Percentiles rank a stretch among this genome's conserved stretches.
phyloP scores from a whole-genome alignment of 176 grass and related monocot genomes.

The Aegilops tauschii region DNA sequence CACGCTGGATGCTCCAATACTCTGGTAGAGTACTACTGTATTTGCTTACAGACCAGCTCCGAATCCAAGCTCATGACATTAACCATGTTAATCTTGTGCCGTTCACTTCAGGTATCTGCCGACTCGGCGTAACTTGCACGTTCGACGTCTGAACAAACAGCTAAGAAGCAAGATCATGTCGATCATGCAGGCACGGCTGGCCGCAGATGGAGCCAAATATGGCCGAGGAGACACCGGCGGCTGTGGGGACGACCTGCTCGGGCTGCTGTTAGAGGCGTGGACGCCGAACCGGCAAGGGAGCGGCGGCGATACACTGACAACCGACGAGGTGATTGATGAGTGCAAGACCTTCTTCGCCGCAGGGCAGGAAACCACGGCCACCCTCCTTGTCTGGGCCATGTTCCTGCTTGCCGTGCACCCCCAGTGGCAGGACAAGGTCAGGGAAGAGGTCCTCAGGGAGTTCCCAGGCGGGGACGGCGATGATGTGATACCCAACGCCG shows the following conservation, averaged over 20 bases:
- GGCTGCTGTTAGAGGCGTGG: conserved; percentile 40
- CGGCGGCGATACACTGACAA: conserved; percentile 1
- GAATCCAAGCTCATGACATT: not conserved
- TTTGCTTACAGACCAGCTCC: not conserved
- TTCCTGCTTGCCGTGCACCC: conserved; percentile 42
- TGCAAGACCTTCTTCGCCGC: conserved; percentile 50
- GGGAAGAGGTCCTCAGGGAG: conserved; percentile 38
- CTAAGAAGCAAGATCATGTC: conserved; percentile 27
- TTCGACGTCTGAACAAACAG: conserved; percentile 15
- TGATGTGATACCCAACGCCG: not conserved
- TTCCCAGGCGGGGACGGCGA: not conserved
- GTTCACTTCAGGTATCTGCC: conserved; percentile 37
- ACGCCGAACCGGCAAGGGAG: not conserved
- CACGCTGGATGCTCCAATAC: conserved; percentile 20
- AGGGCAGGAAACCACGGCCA: conserved; percentile 39
- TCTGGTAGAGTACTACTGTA: not conserved
- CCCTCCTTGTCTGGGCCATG: conserved; percentile 39
- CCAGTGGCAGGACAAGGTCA: conserved; percentile 41
- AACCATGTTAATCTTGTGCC: conserved; percentile 2
- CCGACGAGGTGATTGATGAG: conserved; percentile 49
- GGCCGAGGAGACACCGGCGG: too few species aligned
- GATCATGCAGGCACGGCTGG: conserved; percentile 27
- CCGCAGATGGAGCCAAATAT: not conserved
- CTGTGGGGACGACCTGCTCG: conserved; percentile 41
- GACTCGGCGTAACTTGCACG: conserved; percentile 22